Evolutionary conservation across 331 rosid species (phyloP).

Genomic region (Saraca asoca): DNA sequence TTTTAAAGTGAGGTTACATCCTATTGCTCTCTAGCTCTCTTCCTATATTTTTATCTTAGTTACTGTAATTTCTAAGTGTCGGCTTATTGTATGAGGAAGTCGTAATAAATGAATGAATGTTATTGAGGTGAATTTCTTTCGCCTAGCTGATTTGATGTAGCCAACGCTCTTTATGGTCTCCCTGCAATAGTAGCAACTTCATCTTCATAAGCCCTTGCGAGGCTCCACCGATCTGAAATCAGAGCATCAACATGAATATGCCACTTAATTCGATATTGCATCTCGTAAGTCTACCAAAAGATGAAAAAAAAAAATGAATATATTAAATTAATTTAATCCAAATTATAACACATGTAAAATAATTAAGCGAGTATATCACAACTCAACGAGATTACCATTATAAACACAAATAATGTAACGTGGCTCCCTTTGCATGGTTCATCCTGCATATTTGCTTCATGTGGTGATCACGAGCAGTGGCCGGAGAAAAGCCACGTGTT

Average conservation of each 20-base stretch:
- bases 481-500: constrained; percentile 38
- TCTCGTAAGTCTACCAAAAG: no score
- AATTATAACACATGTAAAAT: no score
- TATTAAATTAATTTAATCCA: no score
- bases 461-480: constrained; percentile 34
- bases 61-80: constrained; percentile 21
- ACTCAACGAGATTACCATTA: no score
- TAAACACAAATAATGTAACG: constrained; percentile 16
- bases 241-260: no score
- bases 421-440: constrained; percentile 35
- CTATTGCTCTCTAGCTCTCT: constrained; percentile 1
- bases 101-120: not conserved
- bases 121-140: constrained; percentile 10
- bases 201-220: no score
- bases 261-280: no score
- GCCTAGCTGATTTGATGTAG: not conserved
- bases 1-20: constrained; percentile 36
- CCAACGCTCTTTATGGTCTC: no score
- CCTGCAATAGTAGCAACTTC: no score
- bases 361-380: no score
- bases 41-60: constrained; percentile 12
- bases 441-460: constrained; percentile 28
- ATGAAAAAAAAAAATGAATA: no score
- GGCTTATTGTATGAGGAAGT: constrained; percentile 22
- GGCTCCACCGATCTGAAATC: no score